Evolutionary conservation across 2,329 filamentous ascomycete species (phyloP).

Genomic region (Arachnomyces sp.): DNA sequence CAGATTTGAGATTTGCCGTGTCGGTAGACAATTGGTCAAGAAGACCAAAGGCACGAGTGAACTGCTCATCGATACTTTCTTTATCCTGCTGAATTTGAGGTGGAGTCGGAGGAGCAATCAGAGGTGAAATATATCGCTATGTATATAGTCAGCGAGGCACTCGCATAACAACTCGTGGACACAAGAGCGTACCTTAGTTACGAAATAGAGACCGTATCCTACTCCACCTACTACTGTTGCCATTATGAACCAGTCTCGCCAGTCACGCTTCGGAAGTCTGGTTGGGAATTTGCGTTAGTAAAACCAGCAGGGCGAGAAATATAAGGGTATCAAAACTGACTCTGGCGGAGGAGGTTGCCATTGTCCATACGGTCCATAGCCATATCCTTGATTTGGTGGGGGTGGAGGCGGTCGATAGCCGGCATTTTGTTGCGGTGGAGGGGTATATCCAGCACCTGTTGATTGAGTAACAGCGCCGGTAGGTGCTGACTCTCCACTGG

Average conservation of each 20-base stretch:
- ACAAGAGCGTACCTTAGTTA: constrained; percentile 62
- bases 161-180: neutral
- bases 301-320: neutral
- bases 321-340: constrained; percentile 27
- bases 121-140: constrained; percentile 80
- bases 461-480: constrained; percentile 38
- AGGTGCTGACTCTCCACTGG: constrained; percentile 52
- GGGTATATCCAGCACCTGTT: constrained; percentile 39
- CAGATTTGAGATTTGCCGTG: constrained; percentile 76
- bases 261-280: constrained; percentile 70
- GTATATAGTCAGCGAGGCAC: neutral
- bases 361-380: constrained; percentile 45
- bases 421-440: constrained; percentile 29
- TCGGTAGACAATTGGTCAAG: constrained; percentile 89
- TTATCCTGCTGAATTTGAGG: constrained; percentile 94
- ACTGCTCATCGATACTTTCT: constrained; percentile 82
- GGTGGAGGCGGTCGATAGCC: constrained; percentile 35
- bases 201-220: constrained; percentile 77
- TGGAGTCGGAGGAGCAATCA: constrained; percentile 88
- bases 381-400: constrained; percentile 37
- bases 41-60: constrained; percentile 82
- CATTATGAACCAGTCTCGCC: constrained; percentile 99
- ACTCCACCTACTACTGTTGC: constrained; percentile 88
- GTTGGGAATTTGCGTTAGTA: neutral
- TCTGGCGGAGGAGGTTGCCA: constrained; percentile 50